Evolutionary conservation across 371 early-diverging fungal genomes (phyloP).

Genomic region (Massospora cicadina): DNA sequence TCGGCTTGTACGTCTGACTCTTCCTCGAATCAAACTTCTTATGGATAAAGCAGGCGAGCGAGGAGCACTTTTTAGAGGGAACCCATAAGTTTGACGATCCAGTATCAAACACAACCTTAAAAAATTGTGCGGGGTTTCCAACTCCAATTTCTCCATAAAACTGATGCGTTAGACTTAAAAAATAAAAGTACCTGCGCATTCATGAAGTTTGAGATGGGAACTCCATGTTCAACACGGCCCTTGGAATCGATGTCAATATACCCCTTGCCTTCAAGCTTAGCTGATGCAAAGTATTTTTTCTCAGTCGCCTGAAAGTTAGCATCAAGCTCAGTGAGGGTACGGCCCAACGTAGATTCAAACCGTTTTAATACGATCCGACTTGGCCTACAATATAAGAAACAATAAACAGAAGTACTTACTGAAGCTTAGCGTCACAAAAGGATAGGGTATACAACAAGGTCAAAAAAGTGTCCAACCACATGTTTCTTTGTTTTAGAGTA

Average conservation of each 20-base stretch:
- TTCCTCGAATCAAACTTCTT: constrained; percentile 53
- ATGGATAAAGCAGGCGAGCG: constrained; percentile 89
- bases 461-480: too few species aligned
- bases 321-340: neutral
- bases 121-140: constrained; percentile 74
- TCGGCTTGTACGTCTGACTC: constrained; percentile 48
- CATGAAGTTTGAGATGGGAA: constrained; percentile 83
- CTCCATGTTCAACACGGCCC: constrained; percentile 45
- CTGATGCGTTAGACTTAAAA: constrained; percentile 15
- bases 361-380: too few species aligned
- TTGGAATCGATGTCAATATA: constrained; percentile 16
- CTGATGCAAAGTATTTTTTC: neutral
- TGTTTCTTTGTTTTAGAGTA: too few species aligned
- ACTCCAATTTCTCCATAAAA: constrained; percentile 75
- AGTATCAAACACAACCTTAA: constrained; percentile 87
- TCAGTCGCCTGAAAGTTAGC: neutral
- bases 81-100: constrained; percentile 94
- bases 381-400: too few species aligned
- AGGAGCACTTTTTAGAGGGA: constrained; percentile 79
- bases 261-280: neutral
- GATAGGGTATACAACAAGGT: too few species aligned
- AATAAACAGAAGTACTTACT: too few species aligned
- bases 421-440: too few species aligned
- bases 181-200: constrained; percentile 60
- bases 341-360: neutral